Evolutionary conservation across 495 filamentous ascomycete genomes (phyloP).

Genomic region (Aspergillus affinis): DNA sequence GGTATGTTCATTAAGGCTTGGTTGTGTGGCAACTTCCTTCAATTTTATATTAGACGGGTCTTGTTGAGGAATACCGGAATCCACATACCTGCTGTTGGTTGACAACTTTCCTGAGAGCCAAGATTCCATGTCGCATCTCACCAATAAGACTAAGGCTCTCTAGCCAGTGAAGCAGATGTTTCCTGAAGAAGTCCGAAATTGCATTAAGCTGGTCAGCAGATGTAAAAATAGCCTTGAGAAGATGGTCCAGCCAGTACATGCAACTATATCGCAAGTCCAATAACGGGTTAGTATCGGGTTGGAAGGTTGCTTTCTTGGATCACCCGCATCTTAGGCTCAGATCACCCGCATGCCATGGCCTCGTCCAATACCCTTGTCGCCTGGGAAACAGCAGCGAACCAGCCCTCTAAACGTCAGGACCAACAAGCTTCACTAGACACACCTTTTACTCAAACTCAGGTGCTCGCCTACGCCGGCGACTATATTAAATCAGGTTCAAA

Average conservation of each 20-base stretch:
- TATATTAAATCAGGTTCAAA: too few species aligned
- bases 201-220: not conserved
- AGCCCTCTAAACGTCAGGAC: too few species aligned
- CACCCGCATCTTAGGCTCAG: too few species aligned
- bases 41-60: not conserved
- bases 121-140: conserved; percentile 9
- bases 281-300: conserved; percentile 4
- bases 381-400: too few species aligned
- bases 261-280: conserved; percentile 7
- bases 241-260: conserved; percentile 9
- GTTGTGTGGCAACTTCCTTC: not conserved
- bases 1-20: not conserved
- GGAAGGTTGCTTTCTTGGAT: conserved; percentile 2
- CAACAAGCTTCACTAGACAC: too few species aligned
- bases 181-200: conserved; percentile 4
- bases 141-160: conserved; percentile 8
- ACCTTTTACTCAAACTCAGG: too few species aligned
- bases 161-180: conserved; percentile 11
- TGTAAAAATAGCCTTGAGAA: not conserved
- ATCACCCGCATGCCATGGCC: too few species aligned
- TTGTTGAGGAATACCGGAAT: not conserved
- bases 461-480: too few species aligned
- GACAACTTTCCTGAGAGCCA: conserved; percentile 1
- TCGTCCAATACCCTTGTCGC: too few species aligned
- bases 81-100: not conserved